Percentiles rank a stretch among this genome's conserved stretches.
Conservation (phyloP, 176 grass and related monocot species). For the Zoysia pacifica region DNA sequence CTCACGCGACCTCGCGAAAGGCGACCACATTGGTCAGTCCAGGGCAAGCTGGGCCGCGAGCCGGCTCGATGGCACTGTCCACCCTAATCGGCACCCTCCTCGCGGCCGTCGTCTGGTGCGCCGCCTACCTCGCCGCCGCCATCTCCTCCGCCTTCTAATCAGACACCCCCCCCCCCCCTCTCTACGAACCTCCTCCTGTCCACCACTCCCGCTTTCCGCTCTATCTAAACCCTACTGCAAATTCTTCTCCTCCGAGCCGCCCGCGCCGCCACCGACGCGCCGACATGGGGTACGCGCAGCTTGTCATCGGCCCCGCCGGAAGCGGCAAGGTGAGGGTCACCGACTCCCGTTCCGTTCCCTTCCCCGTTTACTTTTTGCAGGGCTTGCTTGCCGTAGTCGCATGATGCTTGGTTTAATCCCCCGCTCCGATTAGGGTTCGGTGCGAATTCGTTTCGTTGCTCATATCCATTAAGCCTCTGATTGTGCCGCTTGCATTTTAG, state of each 20-base stretch:
- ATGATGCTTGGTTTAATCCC: neutral
- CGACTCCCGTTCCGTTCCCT: neutral
- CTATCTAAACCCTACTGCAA: slow-evolving; percentile 13
- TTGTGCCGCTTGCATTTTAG: neutral
- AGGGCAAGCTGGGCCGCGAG: neutral
- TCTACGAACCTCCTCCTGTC: neutral
- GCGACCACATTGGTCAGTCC: too few species aligned
- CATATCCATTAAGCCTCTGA: neutral
- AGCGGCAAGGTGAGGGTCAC: slow-evolving; percentile 74
- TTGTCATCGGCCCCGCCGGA: slow-evolving; percentile 92
- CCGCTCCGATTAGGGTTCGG: neutral
- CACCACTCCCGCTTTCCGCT: neutral
- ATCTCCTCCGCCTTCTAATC: slow-evolving; percentile 41
- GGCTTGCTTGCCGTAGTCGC: neutral
- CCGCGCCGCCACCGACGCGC: neutral
- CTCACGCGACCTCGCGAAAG: too few species aligned
- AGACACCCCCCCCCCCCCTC: neutral
- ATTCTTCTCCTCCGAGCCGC: neutral
- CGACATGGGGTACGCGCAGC: slow-evolving; percentile 88
- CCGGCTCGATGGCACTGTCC: neutral
- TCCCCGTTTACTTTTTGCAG: neutral
- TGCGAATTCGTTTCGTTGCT: neutral
- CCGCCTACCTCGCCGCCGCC: slow-evolving; percentile 59
- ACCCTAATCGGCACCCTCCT: slow-evolving; percentile 36
- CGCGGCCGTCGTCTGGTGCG: slow-evolving; percentile 60